These are phyloP conservation scores for Plasmodium vinckei DNA, from an alignment of 169 alveolate species.

Conservation along the genomic window DNA sequence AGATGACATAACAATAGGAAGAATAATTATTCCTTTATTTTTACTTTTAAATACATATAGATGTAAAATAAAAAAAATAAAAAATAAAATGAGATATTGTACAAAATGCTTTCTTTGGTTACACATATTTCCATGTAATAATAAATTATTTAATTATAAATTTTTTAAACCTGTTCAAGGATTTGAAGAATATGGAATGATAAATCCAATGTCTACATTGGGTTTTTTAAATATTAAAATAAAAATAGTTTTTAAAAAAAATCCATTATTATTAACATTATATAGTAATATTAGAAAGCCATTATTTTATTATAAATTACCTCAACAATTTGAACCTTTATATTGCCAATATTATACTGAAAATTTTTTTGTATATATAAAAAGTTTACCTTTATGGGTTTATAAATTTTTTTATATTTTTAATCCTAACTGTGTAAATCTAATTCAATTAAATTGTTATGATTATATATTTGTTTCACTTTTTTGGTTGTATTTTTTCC, in stretches of 20 bases:
- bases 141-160: slow-evolving; percentile 80
- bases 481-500: slow-evolving; percentile 70
- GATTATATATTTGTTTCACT: slow-evolving; percentile 47
- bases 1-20: slow-evolving; percentile 64
- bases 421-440: slow-evolving; percentile 29
- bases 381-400: slow-evolving; percentile 46
- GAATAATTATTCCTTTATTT: slow-evolving; percentile 65
- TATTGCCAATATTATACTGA: slow-evolving; percentile 76
- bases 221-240: slow-evolving; percentile 82
- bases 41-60: slow-evolving; percentile 53
- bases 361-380: slow-evolving; percentile 48
- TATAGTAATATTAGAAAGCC: slow-evolving; percentile 78
- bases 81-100: slow-evolving; percentile 50
- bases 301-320: slow-evolving; percentile 77
- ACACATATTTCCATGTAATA: slow-evolving; percentile 72
- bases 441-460: slow-evolving; percentile 32
- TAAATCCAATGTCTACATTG: slow-evolving; percentile 78
- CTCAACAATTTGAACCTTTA: slow-evolving; percentile 80
- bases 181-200: slow-evolving; percentile 84
- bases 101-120: slow-evolving; percentile 71
- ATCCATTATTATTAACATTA: slow-evolving; percentile 77
- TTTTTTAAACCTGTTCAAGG: slow-evolving; percentile 83
- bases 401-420: slow-evolving; percentile 70
- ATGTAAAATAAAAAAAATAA: slow-evolving; percentile 51
- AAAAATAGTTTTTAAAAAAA: slow-evolving; percentile 68